A percentile compares a stretch with the other conserved stretches of the same genome.
Evolutionary conservation across 1,284 basidiomycete genomes (phyloP).

Genomic region (Naganishia liquefaciens): DNA sequence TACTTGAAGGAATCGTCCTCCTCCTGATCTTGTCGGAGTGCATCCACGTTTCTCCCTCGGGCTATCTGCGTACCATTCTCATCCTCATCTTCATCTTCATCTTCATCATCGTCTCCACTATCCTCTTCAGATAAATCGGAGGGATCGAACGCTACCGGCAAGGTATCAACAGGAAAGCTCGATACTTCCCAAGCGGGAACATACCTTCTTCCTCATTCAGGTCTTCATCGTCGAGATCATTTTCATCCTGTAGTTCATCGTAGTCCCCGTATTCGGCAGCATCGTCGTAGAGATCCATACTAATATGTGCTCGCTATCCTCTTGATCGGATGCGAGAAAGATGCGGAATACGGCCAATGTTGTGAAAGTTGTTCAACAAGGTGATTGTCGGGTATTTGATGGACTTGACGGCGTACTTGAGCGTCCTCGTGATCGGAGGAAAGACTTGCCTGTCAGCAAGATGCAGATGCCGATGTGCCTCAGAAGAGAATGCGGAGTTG

Average conservation of each 20-base stretch:
- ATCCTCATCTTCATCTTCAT: conserved; percentile 7
- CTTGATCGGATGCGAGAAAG: not conserved
- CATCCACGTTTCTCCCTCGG: not conserved
- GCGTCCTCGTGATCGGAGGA: too few relatives aligned
- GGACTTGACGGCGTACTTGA: not conserved
- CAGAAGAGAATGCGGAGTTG: too few relatives aligned
- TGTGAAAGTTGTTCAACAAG: too few relatives aligned
- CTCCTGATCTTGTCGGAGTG: conserved; percentile 18
- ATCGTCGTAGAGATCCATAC: conserved; percentile 30
- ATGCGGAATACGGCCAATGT: too few relatives aligned
- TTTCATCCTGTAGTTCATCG: conserved; percentile 6
- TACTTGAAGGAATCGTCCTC: conserved; percentile 31
- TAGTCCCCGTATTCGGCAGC: conserved; percentile 15
- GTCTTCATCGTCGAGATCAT: conserved; percentile 2
- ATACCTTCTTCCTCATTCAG: conserved; percentile 23
- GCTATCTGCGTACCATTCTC: not conserved
- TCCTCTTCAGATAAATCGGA: conserved; percentile 16
- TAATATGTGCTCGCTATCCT: not conserved
- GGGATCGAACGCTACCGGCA: too few relatives aligned
- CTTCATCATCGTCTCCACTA: conserved; percentile 12
- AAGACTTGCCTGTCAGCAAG: too few relatives aligned
- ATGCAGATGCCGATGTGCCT: too few relatives aligned
- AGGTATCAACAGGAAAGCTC: too few relatives aligned
- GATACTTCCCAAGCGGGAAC: not conserved
- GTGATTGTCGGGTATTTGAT: not conserved